Base-by-base conservation (phyloP, 805 yeast species). In the Metschnikowia chrysomelidarum region DNA sequence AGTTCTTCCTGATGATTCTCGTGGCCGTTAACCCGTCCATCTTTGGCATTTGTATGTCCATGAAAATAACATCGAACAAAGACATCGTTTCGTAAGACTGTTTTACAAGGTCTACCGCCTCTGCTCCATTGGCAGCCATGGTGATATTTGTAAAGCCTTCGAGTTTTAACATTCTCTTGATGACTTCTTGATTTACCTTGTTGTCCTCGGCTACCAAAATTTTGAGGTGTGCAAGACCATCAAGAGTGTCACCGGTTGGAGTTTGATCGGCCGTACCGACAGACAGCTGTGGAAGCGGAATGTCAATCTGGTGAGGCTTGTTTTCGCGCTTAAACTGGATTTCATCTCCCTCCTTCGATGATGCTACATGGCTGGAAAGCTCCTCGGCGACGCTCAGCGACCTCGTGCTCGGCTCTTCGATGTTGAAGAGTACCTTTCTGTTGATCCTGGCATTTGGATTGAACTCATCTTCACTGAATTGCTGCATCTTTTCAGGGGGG, bases 31-130 rank as follows among this genome's bases (percentile, higher is more conserved):
- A 63, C 3, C 98, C 98, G 56, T 91, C 97, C 47, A 88, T 71
- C 50, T 78, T 81, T 4, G 98, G 98, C 98, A 89, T 91, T 60
- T 91, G 97, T 33, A 91, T 94, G 59, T 91, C 98, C 98, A 91
- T 91, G 54, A 91, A 86, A 2, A 93, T 77, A 35, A 91, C 61
- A 55, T 87, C 91, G 56, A 71, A 87, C 11, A 56, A 51, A 7
- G 64, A 64, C 11, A 59, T 59, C 2, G 58, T 51, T 2, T 59
- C 69, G 17, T 63, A 49, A 2, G 80, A 63, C 21, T 69, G 70
- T 41, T 75, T 69, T 2, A 87, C 80, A 32, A 72, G 64, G 8
- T 78, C 80, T 24, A 89, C 76, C 0, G 97, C 97, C 43, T 89
- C 96, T 22, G 77, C 77, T 13, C 98, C 98, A 60, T 93, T 95